These are phyloP conservation scores for Penicillium oxalicum DNA, from an alignment of 2,329 filamentous ascomycete genomes.

Conservation along the genomic window DNA sequence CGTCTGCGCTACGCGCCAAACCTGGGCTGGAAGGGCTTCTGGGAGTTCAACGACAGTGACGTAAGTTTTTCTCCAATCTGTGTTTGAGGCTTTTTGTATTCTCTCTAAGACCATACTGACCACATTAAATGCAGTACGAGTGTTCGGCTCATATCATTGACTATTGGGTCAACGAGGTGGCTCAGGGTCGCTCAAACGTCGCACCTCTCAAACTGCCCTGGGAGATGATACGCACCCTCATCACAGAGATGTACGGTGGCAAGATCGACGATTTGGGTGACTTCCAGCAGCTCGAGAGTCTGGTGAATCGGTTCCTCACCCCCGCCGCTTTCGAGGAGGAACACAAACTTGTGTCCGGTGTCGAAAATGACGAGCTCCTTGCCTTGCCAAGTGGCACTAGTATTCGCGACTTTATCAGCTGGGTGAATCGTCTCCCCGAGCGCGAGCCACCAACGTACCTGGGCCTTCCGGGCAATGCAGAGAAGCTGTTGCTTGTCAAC, in stretches of 20 bases:
- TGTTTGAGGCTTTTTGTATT: too few species aligned
- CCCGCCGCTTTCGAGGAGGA: conserved; percentile 87
- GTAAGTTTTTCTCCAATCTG: conserved; percentile 53
- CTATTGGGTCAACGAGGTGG: conserved; percentile 79
- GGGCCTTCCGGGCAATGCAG: conserved; percentile 87
- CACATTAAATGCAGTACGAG: conserved; percentile 63
- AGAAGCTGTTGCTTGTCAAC: conserved; percentile 87
- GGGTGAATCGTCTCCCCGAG: conserved; percentile 89
- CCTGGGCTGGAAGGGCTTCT: conserved; percentile 96
- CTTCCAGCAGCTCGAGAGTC: conserved; percentile 63
- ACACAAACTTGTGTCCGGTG: conserved; percentile 74
- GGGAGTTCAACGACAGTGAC: conserved; percentile 99
- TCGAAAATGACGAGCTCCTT: conserved; percentile 56
- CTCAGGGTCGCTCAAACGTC: conserved; percentile 83
- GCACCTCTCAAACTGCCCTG: conserved; percentile 91
- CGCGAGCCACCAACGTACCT: conserved; percentile 93
- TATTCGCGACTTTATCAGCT: conserved; percentile 78
- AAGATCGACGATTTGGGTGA: conserved; percentile 92
- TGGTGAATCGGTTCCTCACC: conserved; percentile 75
- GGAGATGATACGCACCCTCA: conserved; percentile 86
- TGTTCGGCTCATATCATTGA: conserved; percentile 95
- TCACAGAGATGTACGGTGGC: conserved; percentile 93
- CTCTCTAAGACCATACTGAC: neutral
- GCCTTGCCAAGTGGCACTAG: conserved; percentile 73
- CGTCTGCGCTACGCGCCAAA: conserved; percentile 87